These are phyloP conservation scores for Austroboletus eburneus DNA, from an alignment of 768 basidiomycete genomes.

Conservation along the genomic window DNA sequence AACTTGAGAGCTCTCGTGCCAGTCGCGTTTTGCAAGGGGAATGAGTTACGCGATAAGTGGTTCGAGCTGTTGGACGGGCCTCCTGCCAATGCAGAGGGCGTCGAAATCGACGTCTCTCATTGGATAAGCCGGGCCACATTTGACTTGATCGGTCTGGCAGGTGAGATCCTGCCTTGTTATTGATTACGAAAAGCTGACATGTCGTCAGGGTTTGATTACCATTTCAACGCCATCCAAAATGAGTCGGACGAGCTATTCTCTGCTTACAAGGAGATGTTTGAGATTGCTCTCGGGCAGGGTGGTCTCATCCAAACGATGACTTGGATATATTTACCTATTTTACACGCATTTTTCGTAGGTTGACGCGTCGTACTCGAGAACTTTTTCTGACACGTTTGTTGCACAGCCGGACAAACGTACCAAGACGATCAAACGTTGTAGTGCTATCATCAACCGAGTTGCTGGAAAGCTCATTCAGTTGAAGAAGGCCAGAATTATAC, in stretches of 20 bases:
- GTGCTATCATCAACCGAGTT: constrained; percentile 58
- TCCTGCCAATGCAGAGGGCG: constrained; percentile 10
- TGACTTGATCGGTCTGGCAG: constrained; percentile 89
- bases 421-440: constrained; percentile 51
- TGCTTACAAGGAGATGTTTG: constrained; percentile 87
- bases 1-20: constrained; percentile 70
- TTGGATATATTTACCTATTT: constrained; percentile 54
- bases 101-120: constrained; percentile 66
- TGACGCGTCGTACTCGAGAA: neutral
- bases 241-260: constrained; percentile 73
- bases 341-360: constrained; percentile 56
- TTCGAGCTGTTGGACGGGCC: constrained; percentile 38
- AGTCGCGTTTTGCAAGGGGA: constrained; percentile 65
- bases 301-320: constrained; percentile 42
- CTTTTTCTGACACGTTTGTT: constrained; percentile 1
- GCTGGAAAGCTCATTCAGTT: constrained; percentile 75
- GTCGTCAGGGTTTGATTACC: constrained; percentile 72
- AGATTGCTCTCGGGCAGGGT: constrained; percentile 58
- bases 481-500: constrained; percentile 69
- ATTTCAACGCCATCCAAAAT: constrained; percentile 79
- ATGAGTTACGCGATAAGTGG: constrained; percentile 61
- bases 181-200: constrained; percentile 1
- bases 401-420: constrained; percentile 51
- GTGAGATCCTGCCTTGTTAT: constrained; percentile 34
- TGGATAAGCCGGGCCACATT: constrained; percentile 85